A percentile compares a stretch with the other conserved stretches of the same genome.
phyloP scores from a whole-genome alignment of 495 filamentous ascomycete species.

The Aspergillus haitiensis region DNA sequence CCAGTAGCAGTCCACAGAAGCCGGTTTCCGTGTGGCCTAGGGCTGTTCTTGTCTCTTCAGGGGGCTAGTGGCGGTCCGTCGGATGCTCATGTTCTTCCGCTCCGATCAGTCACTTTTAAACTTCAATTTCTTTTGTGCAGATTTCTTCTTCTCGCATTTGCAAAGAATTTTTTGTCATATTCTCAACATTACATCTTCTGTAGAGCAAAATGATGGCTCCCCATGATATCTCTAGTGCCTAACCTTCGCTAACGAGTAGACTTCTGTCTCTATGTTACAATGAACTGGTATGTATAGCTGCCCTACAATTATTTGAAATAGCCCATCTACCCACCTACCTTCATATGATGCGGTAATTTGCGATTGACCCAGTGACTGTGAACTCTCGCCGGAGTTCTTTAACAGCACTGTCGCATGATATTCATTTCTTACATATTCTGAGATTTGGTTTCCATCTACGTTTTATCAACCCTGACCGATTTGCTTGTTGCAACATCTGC shows the following conservation, averaged over 20 bases:
- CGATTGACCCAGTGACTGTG: slow-evolving; percentile 84
- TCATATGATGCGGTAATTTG: slow-evolving; percentile 96
- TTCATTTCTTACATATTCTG: slow-evolving; percentile 98
- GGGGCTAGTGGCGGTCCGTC: slow-evolving; percentile 21
- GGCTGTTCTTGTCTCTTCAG: slow-evolving; percentile 28
- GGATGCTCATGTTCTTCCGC: slow-evolving; percentile 23
- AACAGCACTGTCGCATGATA: slow-evolving; percentile 76
- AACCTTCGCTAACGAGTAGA: neutral
- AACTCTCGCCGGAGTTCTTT: slow-evolving; percentile 83
- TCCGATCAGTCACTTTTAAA: slow-evolving; percentile 25
- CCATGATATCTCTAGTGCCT: neutral
- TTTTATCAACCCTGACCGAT: neutral
- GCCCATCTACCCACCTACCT: slow-evolving; percentile 1
- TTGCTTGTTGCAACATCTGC: slow-evolving; percentile 11
- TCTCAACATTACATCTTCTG: neutral
- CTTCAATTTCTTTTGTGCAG: slow-evolving; percentile 18
- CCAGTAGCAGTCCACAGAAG: slow-evolving; percentile 25
- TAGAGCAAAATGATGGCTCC: neutral
- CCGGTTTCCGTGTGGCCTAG: slow-evolving; percentile 38
- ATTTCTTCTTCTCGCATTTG: slow-evolving; percentile 13
- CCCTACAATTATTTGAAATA: slow-evolving; percentile 30
- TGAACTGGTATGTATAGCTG: neutral
- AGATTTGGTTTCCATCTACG: slow-evolving; percentile 36
- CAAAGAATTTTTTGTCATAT: neutral
- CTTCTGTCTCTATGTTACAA: neutral